Percentiles rank a stretch among this genome's conserved stretches.
Evolutionary conservation across 768 basidiomycete genomes (phyloP).

Genomic region (Podaxis pistillaris): DNA sequence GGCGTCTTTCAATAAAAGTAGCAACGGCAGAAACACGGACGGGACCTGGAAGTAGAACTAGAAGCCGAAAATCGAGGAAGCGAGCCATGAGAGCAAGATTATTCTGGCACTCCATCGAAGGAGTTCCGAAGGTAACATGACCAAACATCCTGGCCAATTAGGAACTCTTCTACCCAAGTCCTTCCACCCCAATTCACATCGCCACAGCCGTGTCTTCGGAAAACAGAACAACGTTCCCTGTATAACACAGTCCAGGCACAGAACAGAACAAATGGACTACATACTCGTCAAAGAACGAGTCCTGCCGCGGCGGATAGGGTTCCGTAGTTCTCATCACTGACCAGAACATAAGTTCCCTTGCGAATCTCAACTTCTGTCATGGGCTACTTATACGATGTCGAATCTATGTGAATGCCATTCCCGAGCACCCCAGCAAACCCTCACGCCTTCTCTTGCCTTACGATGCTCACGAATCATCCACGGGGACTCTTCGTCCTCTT

Average conservation of each 20-base stretch:
- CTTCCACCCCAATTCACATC: neutral
- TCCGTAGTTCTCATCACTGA: neutral
- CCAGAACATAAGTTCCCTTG: neutral
- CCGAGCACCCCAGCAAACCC: neutral
- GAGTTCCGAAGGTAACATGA: constrained; percentile 1
- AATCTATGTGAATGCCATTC: neutral
- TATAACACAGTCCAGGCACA: neutral
- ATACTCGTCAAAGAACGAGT: neutral
- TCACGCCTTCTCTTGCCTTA: neutral
- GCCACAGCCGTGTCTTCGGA: neutral
- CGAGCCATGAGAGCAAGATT: neutral
- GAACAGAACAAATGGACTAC: neutral
- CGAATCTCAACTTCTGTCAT: neutral
- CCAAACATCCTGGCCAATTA: constrained; percentile 2
- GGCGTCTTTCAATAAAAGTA: neutral
- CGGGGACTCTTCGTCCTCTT: neutral
- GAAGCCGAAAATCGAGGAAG: neutral
- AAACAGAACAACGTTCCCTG: neutral
- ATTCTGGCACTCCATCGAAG: neutral
- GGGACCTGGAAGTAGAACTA: neutral
- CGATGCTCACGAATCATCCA: constrained; percentile 16
- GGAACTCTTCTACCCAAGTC: neutral
- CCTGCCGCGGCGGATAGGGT: neutral
- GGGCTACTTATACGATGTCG: neutral
- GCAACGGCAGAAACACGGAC: too few relatives aligned